A percentile compares a stretch with the other conserved stretches of the same genome.
Conservation (phyloP, 148 eudicot genomes). For the Silene conica region DNA sequence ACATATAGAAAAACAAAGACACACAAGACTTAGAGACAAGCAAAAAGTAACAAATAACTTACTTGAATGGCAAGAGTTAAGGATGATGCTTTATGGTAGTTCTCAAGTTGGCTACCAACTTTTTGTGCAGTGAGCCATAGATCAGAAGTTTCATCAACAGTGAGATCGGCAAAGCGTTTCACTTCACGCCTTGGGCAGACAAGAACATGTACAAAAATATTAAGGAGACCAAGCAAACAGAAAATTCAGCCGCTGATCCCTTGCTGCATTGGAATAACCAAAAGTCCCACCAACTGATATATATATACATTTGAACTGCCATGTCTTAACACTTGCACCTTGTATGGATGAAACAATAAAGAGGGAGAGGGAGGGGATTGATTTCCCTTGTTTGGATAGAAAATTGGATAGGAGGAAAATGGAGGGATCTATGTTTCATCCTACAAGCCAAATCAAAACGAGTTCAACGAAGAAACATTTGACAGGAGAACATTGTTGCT, state of each 20-base stretch:
- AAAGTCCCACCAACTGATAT: background rate
- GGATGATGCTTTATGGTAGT: constrained; percentile 78
- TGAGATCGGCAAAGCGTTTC: constrained; percentile 83
- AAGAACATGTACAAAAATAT: constrained; percentile 71
- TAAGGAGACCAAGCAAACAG: constrained; percentile 47
- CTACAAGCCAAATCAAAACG: background rate
- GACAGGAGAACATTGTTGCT: background rate
- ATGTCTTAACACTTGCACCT: background rate
- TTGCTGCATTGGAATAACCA: background rate
- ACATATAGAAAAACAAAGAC: background rate
- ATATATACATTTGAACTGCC: background rate
- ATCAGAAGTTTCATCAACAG: constrained; percentile 74
- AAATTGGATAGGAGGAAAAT: background rate
- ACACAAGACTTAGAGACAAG: background rate
- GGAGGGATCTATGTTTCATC: background rate
- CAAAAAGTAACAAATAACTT: constrained; percentile 24
- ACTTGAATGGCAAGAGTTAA: constrained; percentile 83
- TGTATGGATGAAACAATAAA: background rate
- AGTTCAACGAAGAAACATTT: background rate
- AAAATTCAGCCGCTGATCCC: background rate
- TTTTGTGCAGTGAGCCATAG: constrained; percentile 80
- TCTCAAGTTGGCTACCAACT: constrained; percentile 71
- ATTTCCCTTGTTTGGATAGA: background rate
- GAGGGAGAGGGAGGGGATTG: background rate
- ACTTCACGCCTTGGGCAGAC: constrained; percentile 92